Conservation (phyloP, 2,329 filamentous ascomycete species). For the Penicillium thymicola region DNA sequence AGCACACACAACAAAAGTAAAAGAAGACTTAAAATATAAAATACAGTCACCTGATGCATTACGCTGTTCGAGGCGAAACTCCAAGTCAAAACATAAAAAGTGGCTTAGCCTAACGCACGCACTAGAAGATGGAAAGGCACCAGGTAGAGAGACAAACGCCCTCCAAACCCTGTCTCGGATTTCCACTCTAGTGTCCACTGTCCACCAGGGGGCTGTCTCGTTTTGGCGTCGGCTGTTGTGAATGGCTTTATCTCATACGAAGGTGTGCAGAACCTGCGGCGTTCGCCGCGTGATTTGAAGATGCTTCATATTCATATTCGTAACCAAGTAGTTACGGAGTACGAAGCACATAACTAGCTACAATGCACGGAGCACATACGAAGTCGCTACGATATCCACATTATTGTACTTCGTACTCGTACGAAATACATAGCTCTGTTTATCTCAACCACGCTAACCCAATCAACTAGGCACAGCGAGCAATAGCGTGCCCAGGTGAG, state of each 20-base stretch:
- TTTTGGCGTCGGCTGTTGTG: constrained; percentile 8
- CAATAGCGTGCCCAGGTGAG: neutral
- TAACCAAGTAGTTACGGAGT: neutral
- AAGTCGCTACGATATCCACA: neutral
- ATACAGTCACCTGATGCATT: neutral
- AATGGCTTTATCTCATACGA: neutral
- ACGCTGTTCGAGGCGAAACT: neutral
- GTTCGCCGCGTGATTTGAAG: neutral
- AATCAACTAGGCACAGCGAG: neutral
- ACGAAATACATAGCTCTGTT: neutral
- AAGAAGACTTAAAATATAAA: neutral
- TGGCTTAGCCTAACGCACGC: neutral
- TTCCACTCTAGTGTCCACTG: constrained; percentile 4
- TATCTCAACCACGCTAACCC: neutral
- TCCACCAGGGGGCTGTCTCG: constrained; percentile 8
- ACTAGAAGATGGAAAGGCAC: neutral
- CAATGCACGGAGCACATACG: neutral
- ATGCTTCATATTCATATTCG: neutral
- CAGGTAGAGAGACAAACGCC: constrained; percentile 3
- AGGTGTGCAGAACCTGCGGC: neutral
- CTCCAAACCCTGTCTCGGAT: constrained; percentile 14
- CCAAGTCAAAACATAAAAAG: neutral
- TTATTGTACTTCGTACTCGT: neutral
- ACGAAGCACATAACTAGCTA: neutral
- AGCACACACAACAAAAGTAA: neutral